Evolutionary conservation across 2,329 filamentous ascomycete species (phyloP), one percentile per base, ranked within the genome.

Genomic region (Penicillium sp.): DNA sequence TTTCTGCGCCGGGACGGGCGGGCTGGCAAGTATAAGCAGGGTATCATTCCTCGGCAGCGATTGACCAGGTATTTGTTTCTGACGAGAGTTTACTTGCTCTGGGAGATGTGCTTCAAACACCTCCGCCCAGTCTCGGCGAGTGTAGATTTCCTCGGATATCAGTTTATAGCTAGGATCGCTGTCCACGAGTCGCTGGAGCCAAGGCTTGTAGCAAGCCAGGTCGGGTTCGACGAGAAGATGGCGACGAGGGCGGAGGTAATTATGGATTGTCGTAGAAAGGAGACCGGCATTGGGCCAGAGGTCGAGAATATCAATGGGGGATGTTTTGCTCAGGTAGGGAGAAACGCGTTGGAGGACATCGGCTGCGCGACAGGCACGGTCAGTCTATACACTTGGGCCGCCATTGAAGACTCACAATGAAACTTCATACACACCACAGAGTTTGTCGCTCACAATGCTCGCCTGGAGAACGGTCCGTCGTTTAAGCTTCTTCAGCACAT

Each of bases 151-250:
- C 7, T 82, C 81, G 0, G 77, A 62, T 74, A 89, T 58, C 50
- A 91, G 71, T 38, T 79, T 77, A 64, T 81, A 83, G 54, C 70
- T 76, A 6, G 80, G 77, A 56, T 83, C 81, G 2, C 79, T 79
- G 1, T 82, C 70, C 7, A 86, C 74, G 1, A 93, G 80, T 0
- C 85, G 81, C 19, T 84, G 70, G 26, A 97, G 85, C 63, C 89
- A 87, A 0, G 85, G 80, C 0, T 78, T 65, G 74, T 91, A 94
- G 3, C 84, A 70, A 0, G 81, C 77, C 2, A 78, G 75, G 37
- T 91, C 85, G 2, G 89, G 88, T 72, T 98, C 93, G 77, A 97
- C 83, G 45, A 99, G 82, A 49, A 97, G 80, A 79, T 99, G 95
- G 5, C 86, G 88, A 60, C 92, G 88, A 4, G 94, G 94, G 70